Conservation (phyloP, 2,329 filamentous ascomycete species). For the Verticillium alfalfae region DNA sequence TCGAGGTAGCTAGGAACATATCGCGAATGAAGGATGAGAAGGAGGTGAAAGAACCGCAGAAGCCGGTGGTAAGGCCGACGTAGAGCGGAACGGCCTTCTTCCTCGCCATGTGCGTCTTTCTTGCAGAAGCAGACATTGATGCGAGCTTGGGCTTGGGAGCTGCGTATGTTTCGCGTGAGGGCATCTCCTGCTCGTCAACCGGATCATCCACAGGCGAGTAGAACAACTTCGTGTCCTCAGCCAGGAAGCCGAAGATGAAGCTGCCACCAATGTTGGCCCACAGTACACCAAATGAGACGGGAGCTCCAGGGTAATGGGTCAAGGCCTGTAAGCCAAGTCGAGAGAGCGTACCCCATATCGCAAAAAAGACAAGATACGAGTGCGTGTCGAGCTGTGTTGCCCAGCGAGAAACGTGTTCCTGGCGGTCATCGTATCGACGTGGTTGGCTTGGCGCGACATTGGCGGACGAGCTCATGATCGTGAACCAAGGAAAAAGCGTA, state of each 20-base stretch:
- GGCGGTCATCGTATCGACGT: not conserved
- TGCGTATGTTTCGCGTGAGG: not conserved
- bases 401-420: constrained; percentile 34
- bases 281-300: constrained; percentile 65
- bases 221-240: constrained; percentile 74
- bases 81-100: constrained; percentile 90
- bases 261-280: constrained; percentile 88
- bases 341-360: constrained; percentile 77
- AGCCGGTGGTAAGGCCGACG: constrained; percentile 78
- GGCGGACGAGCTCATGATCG: not conserved
- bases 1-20: constrained; percentile 71
- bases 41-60: constrained; percentile 85
- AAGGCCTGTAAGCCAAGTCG: constrained; percentile 75
- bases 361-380: constrained; percentile 80
- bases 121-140: constrained; percentile 36
- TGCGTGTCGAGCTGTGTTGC: constrained; percentile 63
- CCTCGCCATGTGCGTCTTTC: constrained; percentile 52
- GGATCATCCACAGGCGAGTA: constrained; percentile 19
- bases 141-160: constrained; percentile 5
- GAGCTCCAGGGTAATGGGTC: constrained; percentile 73
- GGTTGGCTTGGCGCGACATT: not conserved
- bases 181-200: not conserved
- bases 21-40: constrained; percentile 86
- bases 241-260: constrained; percentile 77
- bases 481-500: not conserved